phyloP scores from a whole-genome alignment of 495 filamentous ascomycete genomes.

The Lindgomyces ingoldianus region DNA sequence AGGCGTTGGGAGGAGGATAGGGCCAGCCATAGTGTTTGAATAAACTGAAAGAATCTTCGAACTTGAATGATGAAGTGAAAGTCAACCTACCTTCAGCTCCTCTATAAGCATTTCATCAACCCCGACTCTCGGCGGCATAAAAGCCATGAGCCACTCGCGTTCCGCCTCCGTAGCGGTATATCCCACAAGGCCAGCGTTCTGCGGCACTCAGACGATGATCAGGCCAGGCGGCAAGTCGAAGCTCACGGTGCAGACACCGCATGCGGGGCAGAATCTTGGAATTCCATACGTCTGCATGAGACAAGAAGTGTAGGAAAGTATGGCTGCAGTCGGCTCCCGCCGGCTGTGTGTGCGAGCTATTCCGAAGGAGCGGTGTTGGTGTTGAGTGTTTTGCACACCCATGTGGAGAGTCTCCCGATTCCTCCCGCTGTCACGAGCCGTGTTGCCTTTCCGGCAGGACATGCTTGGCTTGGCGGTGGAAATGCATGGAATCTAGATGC shows the following conservation, averaged over 20 bases:
- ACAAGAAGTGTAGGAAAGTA: background rate
- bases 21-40: conserved; percentile 13
- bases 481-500: background rate
- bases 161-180: background rate
- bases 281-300: background rate
- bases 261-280: background rate
- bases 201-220: conserved; percentile 9
- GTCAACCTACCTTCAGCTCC: background rate
- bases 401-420: conserved; percentile 9
- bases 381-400: background rate
- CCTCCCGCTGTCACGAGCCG: conserved; percentile 17
- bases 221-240: background rate
- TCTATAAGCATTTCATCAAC: background rate
- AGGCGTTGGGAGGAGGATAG: conserved; percentile 26
- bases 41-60: background rate
- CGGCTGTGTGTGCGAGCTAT: conserved; percentile 15
- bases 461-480: background rate
- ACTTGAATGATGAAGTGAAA: background rate
- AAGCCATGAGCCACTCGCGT: background rate
- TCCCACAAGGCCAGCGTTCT: background rate
- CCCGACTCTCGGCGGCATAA: conserved; percentile 11
- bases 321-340: conserved; percentile 17
- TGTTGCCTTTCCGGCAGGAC: background rate
- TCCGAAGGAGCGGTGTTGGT: conserved; percentile 10
- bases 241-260: background rate